Conservation (phyloP, 352 stramenopile species). For the Globisporangium echinulatum region DNA sequence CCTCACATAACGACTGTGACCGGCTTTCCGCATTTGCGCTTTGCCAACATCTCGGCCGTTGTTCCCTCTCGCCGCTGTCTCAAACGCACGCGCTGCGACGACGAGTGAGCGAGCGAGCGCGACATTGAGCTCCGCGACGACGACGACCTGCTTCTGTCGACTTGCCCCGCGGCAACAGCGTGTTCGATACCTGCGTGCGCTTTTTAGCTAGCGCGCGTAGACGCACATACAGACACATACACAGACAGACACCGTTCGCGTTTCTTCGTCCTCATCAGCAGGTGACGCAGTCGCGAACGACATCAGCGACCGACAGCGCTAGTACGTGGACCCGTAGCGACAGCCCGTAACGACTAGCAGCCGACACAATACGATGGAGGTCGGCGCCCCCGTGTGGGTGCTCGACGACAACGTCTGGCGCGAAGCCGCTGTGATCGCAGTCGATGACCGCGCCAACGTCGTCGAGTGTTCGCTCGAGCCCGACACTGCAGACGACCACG, state of each 20-base stretch:
- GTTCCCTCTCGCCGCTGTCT: no score
- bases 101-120: no score
- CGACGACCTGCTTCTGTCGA: no score
- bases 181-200: no score
- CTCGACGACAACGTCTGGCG: slow-evolving; percentile 66
- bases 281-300: no score
- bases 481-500: slow-evolving; percentile 29
- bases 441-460: slow-evolving; percentile 30
- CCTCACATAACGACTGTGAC: no score
- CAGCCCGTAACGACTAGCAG: no score
- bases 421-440: slow-evolving; percentile 50
- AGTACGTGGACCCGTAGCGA: background rate
- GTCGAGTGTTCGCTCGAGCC: slow-evolving; percentile 55
- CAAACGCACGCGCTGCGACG: no score
- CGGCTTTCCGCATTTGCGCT: no score
- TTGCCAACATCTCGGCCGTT: no score
- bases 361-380: slow-evolving; percentile 36
- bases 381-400: slow-evolving; percentile 70
- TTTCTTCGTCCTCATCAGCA: background rate
- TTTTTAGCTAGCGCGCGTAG: background rate
- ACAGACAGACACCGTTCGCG: background rate
- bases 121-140: no score
- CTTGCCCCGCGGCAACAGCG: no score
- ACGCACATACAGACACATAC: background rate
- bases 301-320: background rate